These are phyloP conservation scores for Colletotrichum phormii DNA, from an alignment of 2,329 filamentous ascomycete species.

Conservation along the genomic window DNA sequence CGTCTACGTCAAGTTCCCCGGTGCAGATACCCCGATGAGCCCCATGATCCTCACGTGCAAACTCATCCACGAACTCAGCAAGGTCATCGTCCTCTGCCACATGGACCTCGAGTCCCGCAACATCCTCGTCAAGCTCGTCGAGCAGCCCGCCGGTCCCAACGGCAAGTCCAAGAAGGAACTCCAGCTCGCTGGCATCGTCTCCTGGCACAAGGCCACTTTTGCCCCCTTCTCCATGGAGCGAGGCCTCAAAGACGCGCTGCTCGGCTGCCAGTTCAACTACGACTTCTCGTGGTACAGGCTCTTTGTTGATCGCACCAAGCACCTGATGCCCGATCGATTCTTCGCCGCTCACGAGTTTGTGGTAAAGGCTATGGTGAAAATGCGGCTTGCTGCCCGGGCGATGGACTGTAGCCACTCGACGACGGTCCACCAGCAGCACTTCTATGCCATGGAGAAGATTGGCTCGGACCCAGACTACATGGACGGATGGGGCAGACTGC, in stretches of 20 bases:
- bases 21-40: background rate
- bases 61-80: background rate
- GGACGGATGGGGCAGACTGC: background rate
- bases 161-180: background rate
- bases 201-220: background rate
- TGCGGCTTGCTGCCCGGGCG: background rate
- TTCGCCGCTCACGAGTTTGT: background rate
- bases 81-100: background rate
- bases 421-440: background rate
- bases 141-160: background rate
- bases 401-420: background rate
- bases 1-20: background rate
- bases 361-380: background rate
- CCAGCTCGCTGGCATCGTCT: background rate
- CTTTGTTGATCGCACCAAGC: background rate
- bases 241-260: slow-evolving; percentile 4
- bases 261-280: slow-evolving; percentile 14
- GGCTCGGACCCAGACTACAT: too few relatives aligned
- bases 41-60: background rate
- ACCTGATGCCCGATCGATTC: background rate
- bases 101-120: slow-evolving; percentile 17
- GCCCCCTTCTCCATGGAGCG: slow-evolving; percentile 16
- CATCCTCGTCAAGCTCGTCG: slow-evolving; percentile 11
- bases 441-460: background rate
- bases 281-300: slow-evolving; percentile 4